These are phyloP conservation scores for Agroathelia rolfsii DNA, from an alignment of 1,284 basidiomycete species.

Conservation along the genomic window DNA sequence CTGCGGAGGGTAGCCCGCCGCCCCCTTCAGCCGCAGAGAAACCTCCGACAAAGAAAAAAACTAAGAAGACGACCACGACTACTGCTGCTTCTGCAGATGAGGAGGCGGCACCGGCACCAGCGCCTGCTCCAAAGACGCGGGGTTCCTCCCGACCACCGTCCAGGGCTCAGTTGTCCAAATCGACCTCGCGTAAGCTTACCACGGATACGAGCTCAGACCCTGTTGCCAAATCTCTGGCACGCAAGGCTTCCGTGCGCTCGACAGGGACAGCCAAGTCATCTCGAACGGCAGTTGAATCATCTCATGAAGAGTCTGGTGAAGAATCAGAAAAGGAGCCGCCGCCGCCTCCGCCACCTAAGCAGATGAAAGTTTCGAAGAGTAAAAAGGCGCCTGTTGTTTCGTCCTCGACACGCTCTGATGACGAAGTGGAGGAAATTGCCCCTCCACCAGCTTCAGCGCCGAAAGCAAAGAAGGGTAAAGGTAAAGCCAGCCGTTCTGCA, in stretches of 20 bases:
- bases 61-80: too few relatives aligned
- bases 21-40: constrained; percentile 24
- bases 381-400: too few relatives aligned
- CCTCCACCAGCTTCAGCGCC: too few relatives aligned
- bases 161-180: constrained; percentile 11
- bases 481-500: constrained; percentile 7
- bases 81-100: constrained; percentile 15
- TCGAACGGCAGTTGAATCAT: not conserved
- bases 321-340: not conserved
- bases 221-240: constrained; percentile 18
- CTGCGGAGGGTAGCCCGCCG: constrained; percentile 19
- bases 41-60: constrained; percentile 24
- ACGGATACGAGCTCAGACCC: too few relatives aligned
- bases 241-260: constrained; percentile 14
- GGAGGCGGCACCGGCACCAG: constrained; percentile 13
- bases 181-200: constrained; percentile 11
- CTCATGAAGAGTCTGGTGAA: not conserved
- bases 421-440: too few relatives aligned
- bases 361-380: too few relatives aligned
- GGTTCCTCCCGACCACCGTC: constrained; percentile 10
- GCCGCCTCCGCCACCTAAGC: too few relatives aligned
- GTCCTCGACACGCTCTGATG: too few relatives aligned
- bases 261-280: not conserved
- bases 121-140: constrained; percentile 19
- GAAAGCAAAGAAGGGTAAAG: constrained; percentile 2